A percentile compares a stretch with the other conserved stretches of the same genome.
Evolutionary conservation across 208 protist genomes (phyloP).

Genomic region (Trypanosomatidae sp.): DNA sequence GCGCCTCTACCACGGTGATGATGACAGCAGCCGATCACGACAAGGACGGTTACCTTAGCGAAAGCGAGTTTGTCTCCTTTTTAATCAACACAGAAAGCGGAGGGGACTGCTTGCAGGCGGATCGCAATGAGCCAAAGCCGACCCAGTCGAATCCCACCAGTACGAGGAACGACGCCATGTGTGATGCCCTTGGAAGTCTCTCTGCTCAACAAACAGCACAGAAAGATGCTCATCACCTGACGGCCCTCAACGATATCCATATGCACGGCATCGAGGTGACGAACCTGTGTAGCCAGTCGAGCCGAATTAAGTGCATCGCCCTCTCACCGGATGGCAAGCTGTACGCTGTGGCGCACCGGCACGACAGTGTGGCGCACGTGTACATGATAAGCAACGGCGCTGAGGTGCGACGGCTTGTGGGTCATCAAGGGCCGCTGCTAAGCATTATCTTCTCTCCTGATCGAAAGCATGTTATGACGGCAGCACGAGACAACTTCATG

Average conservation of each 20-base stretch:
- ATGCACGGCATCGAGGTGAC: constrained; percentile 38
- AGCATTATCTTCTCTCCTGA: constrained; percentile 55
- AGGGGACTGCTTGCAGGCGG: constrained; percentile 25
- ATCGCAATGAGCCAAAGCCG: constrained; percentile 17
- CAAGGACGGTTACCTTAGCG: constrained; percentile 36
- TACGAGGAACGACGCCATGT: constrained; percentile 1
- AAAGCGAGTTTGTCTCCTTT: constrained; percentile 41
- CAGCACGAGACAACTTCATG: constrained; percentile 42
- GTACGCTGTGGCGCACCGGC: constrained; percentile 54
- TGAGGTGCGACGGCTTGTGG: constrained; percentile 45
- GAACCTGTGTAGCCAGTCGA: constrained; percentile 35
- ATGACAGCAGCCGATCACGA: constrained; percentile 27
- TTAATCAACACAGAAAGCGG: constrained; percentile 29
- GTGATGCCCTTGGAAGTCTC: not conserved
- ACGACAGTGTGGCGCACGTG: constrained; percentile 58
- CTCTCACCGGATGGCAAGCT: constrained; percentile 34
- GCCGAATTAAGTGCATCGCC: constrained; percentile 59
- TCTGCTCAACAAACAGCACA: not conserved
- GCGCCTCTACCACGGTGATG: constrained; percentile 18
- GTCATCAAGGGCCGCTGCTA: constrained; percentile 50
- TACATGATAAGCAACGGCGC: constrained; percentile 34
- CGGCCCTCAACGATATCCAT: not conserved
- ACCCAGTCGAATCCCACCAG: not conserved
- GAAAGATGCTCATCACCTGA: not conserved
- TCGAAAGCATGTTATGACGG: constrained; percentile 60